phyloP scores from a whole-genome alignment of 371 early-diverging fungal genomes.

The Cokeromyces recurvatus region DNA sequence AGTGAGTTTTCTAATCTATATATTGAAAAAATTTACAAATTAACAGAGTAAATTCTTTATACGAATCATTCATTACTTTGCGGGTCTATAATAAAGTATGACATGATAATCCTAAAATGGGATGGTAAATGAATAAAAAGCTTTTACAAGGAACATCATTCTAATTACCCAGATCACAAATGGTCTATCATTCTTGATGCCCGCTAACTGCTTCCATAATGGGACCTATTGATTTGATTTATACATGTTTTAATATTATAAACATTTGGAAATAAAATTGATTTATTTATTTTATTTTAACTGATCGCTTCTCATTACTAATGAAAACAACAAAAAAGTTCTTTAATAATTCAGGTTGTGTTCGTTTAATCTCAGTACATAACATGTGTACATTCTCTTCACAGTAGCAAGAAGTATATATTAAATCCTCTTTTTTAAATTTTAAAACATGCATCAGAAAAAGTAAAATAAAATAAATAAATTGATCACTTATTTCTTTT shows the following conservation, averaged over 20 bases:
- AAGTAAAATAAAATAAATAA: too few species aligned
- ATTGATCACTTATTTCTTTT: too few species aligned
- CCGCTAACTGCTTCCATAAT: constrained; percentile 25
- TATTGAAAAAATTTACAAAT: background rate
- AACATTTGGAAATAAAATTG: background rate
- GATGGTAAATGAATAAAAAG: background rate
- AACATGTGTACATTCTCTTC: constrained; percentile 44
- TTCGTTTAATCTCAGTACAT: constrained; percentile 21
- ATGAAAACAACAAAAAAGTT: constrained; percentile 30
- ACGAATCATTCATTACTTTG: background rate
- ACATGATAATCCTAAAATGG: constrained; percentile 41
- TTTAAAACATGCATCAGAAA: constrained; percentile 1
- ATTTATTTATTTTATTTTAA: too few species aligned
- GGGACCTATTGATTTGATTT: constrained; percentile 16
- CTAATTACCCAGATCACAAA: constrained; percentile 40
- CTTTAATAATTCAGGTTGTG: constrained; percentile 9
- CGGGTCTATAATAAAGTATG: constrained; percentile 13
- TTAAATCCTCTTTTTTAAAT: constrained; percentile 6
- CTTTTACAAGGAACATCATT: too few species aligned
- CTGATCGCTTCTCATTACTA: constrained; percentile 26
- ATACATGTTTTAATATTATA: background rate
- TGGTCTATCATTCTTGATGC: constrained; percentile 9
- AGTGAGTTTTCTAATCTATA: background rate
- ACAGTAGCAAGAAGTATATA: constrained; percentile 37
- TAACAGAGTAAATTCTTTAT: background rate